Conservation (phyloP, 495 filamentous ascomycete species). For the Aspergillus sclerotiicarbonarius region DNA sequence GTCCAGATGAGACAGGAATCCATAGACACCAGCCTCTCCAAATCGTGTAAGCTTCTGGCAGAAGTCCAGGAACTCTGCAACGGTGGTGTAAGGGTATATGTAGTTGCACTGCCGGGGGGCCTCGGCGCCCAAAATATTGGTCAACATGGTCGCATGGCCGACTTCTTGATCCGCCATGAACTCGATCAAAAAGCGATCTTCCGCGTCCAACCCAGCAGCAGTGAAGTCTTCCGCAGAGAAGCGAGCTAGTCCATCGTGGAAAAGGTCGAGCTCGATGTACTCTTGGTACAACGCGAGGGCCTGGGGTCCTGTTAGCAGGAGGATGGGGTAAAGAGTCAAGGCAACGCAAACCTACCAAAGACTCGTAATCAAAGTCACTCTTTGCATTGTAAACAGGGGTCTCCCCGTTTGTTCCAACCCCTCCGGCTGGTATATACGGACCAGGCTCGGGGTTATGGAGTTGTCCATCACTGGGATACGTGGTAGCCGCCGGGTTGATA, state of each 20-base stretch:
- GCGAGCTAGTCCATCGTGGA: constrained; percentile 71
- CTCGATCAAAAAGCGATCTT: constrained; percentile 69
- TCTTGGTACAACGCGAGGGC: constrained; percentile 73
- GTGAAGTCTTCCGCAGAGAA: constrained; percentile 72
- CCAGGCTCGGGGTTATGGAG: constrained; percentile 63
- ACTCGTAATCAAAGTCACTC: constrained; percentile 75
- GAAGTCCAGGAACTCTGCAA: constrained; percentile 81
- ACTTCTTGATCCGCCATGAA: constrained; percentile 87
- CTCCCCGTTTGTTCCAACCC: constrained; percentile 75
- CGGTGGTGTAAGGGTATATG: constrained; percentile 76
- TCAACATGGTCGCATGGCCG: constrained; percentile 75
- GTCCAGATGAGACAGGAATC: constrained; percentile 79
- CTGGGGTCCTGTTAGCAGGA: constrained; percentile 35
- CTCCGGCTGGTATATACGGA: constrained; percentile 73
- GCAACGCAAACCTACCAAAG: constrained; percentile 45
- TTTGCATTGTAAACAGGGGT: constrained; percentile 68
- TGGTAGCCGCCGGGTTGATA: constrained; percentile 43
- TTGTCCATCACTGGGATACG: constrained; percentile 69
- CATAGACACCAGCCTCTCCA: constrained; percentile 81
- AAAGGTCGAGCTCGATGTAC: constrained; percentile 85
- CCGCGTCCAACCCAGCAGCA: constrained; percentile 60
- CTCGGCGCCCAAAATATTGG: constrained; percentile 71
- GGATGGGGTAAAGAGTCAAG: constrained; percentile 10
- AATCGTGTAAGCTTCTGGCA: constrained; percentile 81
- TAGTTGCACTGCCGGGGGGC: constrained; percentile 76